phyloP scores from a whole-genome alignment of 2,329 filamentous ascomycete genomes.

The Aspergillus latus region DNA sequence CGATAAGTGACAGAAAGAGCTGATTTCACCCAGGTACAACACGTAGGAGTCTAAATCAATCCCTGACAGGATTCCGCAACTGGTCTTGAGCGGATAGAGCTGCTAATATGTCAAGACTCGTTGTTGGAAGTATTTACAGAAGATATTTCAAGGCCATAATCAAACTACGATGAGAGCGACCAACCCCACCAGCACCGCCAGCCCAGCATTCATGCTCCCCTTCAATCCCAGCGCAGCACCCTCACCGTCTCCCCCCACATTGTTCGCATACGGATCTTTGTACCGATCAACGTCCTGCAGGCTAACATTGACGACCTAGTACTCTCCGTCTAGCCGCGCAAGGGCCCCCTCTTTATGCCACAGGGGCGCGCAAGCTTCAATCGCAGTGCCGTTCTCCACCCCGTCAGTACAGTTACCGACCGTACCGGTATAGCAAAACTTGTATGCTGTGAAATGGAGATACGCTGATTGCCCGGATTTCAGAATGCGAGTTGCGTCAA shows the following conservation, averaged over 20 bases:
- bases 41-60: too few relatives aligned
- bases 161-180: background rate
- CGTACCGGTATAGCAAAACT: slow-evolving; percentile 6
- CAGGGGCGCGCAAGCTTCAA: slow-evolving; percentile 5
- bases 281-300: background rate
- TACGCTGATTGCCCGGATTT: slow-evolving; percentile 7
- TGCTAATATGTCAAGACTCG: background rate
- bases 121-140: background rate
- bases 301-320: slow-evolving; percentile 1
- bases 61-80: too few relatives aligned
- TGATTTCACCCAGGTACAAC: too few relatives aligned
- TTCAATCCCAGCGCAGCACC: background rate
- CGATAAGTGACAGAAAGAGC: too few relatives aligned
- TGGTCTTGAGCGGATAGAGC: background rate
- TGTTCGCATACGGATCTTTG: slow-evolving; percentile 10
- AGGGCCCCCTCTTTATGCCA: background rate
- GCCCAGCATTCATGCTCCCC: background rate
- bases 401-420: slow-evolving; percentile 1
- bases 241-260: background rate
- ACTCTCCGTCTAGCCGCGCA: background rate
- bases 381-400: background rate
- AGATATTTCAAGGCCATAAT: background rate
- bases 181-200: background rate
- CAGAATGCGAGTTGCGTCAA: slow-evolving; percentile 1
- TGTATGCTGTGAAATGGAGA: slow-evolving; percentile 7